Evolutionary conservation across 2,329 filamentous ascomycete genomes (phyloP).

Genomic region (Botryotinia convoluta): DNA sequence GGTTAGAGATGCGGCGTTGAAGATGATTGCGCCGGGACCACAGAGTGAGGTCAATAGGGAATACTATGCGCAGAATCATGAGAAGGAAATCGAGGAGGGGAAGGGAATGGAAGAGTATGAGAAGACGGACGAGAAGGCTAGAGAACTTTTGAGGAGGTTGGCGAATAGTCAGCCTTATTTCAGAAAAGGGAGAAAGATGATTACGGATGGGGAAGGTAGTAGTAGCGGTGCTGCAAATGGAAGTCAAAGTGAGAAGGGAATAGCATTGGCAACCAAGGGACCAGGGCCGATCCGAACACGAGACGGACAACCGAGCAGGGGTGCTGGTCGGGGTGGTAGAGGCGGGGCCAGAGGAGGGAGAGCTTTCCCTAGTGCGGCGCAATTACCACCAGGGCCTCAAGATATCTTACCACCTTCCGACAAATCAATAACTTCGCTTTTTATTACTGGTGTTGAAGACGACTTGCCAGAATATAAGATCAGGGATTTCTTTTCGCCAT

Average conservation of each 20-base stretch:
- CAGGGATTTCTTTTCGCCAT: conserved; percentile 83
- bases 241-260: conserved; percentile 42
- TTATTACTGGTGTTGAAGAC: conserved; percentile 93
- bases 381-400: conserved; percentile 75
- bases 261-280: conserved; percentile 48
- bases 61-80: conserved; percentile 97
- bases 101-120: conserved; percentile 86
- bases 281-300: conserved; percentile 78
- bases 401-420: conserved; percentile 86
- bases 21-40: conserved; percentile 95
- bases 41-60: conserved; percentile 91
- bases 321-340: conserved; percentile 40
- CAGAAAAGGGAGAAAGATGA: conserved; percentile 74
- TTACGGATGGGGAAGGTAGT: conserved; percentile 37
- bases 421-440: conserved; percentile 84
- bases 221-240: conserved; percentile 29
- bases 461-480: conserved; percentile 91
- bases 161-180: conserved; percentile 96
- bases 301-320: conserved; percentile 51
- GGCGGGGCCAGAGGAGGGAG: conserved; percentile 45
- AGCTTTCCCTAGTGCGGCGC: conserved; percentile 66
- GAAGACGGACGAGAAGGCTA: conserved; percentile 94
- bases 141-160: conserved; percentile 78
- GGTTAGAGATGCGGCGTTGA: conserved; percentile 90
- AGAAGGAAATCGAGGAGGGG: conserved; percentile 91